These are phyloP conservation scores for Daldinia loculata DNA, from an alignment of 495 filamentous ascomycete genomes.

Conservation along the genomic window DNA sequence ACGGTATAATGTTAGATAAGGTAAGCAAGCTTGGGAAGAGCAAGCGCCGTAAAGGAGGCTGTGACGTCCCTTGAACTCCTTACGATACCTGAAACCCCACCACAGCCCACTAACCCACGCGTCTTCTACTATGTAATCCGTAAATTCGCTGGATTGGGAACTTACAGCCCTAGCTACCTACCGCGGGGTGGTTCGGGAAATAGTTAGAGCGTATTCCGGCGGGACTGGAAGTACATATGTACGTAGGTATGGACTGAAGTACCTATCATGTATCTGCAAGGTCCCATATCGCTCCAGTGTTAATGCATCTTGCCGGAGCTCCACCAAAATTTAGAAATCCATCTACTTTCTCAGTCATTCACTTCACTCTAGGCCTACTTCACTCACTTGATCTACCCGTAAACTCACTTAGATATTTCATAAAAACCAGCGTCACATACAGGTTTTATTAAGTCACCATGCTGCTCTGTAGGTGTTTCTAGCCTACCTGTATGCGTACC, in stretches of 20 bases:
- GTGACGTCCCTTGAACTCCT: constrained; percentile 25
- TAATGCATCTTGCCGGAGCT: neutral
- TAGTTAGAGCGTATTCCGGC: constrained; percentile 44
- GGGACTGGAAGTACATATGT: constrained; percentile 1
- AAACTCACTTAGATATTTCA: constrained; percentile 1
- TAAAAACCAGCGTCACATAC: constrained; percentile 3
- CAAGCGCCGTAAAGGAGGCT: constrained; percentile 40
- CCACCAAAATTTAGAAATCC: constrained; percentile 8
- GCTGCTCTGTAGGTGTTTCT: constrained; percentile 69
- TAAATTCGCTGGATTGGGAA: too few relatives aligned
- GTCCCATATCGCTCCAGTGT: too few relatives aligned
- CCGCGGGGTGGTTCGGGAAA: constrained; percentile 35
- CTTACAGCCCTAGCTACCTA: neutral
- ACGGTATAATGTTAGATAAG: neutral
- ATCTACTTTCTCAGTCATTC: neutral
- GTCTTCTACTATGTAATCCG: too few relatives aligned
- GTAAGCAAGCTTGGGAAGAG: neutral
- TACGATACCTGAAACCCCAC: neutral
- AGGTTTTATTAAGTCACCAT: constrained; percentile 52
- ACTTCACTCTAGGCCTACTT: too few relatives aligned
- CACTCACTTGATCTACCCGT: neutral
- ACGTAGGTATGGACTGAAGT: neutral
- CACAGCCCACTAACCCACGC: constrained; percentile 28
- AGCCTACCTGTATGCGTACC: neutral
- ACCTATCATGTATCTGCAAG: neutral